These are phyloP conservation scores for Holtermannia corniformis DNA, from an alignment of 768 basidiomycete genomes.

Conservation along the genomic window DNA sequence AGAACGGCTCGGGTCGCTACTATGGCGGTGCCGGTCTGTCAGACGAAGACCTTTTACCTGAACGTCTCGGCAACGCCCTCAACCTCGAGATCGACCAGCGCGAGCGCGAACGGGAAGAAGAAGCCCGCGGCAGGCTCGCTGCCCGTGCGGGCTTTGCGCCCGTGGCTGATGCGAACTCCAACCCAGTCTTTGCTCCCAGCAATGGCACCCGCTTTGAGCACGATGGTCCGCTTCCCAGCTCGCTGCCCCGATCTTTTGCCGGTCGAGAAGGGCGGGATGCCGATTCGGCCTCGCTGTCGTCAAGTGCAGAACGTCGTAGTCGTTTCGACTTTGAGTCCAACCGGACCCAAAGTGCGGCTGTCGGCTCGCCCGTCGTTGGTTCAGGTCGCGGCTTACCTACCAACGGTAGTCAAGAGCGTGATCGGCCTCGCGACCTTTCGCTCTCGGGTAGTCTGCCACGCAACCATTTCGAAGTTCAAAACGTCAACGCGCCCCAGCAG, in stretches of 20 bases:
- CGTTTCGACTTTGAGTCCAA: conserved; percentile 20
- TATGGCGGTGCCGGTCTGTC: conserved; percentile 20
- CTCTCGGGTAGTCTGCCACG: neutral
- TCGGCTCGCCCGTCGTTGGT: conserved; percentile 6
- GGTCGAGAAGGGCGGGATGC: neutral
- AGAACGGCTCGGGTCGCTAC: conserved; percentile 8
- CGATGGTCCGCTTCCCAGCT: neutral
- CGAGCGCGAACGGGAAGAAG: neutral
- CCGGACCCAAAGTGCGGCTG: neutral
- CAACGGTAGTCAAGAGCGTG: neutral
- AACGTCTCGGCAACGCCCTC: conserved; percentile 26
- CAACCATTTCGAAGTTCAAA: neutral
- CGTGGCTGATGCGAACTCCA: neutral
- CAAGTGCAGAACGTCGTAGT: conserved; percentile 1
- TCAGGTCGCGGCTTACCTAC: neutral
- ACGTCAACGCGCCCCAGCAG: too few species aligned
- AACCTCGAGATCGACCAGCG: conserved; percentile 26
- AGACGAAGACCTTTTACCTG: conserved; percentile 28
- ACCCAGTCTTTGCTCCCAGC: neutral
- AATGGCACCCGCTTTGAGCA: neutral
- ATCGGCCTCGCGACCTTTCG: too few species aligned
- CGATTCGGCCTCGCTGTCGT: neutral
- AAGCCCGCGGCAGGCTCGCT: neutral
- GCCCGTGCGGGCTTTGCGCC: neutral
- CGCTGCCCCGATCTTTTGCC: neutral